Percentiles rank a stretch among this genome's conserved stretches.
phyloP scores from a whole-genome alignment of 202 grass and related monocot species.

The Zoysia matrella region DNA sequence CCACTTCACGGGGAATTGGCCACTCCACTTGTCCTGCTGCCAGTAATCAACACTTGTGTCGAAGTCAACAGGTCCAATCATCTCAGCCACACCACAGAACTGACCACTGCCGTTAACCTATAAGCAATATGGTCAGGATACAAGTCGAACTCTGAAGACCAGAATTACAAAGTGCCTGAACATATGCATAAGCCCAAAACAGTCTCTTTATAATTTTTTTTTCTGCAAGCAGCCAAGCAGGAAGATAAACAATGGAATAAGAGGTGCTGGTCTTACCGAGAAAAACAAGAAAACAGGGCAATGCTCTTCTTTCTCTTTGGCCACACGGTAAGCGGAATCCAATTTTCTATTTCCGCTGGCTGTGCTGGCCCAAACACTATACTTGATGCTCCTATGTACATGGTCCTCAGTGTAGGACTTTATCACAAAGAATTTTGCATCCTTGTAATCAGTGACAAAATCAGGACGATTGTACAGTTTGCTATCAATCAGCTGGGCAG shows the following conservation, averaged over 20 bases:
- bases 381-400: conserved; percentile 87
- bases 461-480: conserved; percentile 65
- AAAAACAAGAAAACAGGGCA: conserved; percentile 81
- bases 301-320: conserved; percentile 59
- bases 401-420: conserved; percentile 82
- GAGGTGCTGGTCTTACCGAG: conserved; percentile 53
- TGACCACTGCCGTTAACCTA: conserved; percentile 81
- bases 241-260: conserved; percentile 16
- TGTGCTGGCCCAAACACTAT: conserved; percentile 82
- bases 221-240: not conserved
- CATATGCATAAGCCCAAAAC: not conserved
- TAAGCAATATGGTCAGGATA: conserved; percentile 28
- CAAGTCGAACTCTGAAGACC: conserved; percentile 9
- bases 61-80: conserved; percentile 59
- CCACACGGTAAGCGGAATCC: conserved; percentile 57
- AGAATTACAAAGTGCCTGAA: not conserved
- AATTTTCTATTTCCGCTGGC: conserved; percentile 67
- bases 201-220: not conserved
- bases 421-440: conserved; percentile 79
- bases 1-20: conserved; percentile 86
- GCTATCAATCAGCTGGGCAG: conserved; percentile 23
- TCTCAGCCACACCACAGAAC: conserved; percentile 50
- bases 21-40: conserved; percentile 77
- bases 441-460: conserved; percentile 72
- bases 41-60: conserved; percentile 73